Base-by-base conservation (phyloP, 2,329 filamentous ascomycete genomes). In the Cladophialophora chaetospira region DNA sequence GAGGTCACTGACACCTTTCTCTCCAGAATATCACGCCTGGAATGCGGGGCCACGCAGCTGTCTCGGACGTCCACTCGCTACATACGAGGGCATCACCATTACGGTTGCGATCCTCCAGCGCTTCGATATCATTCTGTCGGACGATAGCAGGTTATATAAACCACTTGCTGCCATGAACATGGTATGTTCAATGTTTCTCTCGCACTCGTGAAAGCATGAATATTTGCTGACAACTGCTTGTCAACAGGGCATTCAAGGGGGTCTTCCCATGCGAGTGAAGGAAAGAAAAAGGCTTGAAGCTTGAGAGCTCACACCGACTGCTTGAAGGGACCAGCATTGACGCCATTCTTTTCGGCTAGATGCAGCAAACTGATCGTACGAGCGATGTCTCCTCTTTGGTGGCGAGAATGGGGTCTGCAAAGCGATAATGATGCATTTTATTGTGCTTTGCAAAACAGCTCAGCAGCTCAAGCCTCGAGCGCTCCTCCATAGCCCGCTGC, bases 1-100 rank as follows among this genome's bases (percentile, higher is more conserved):
- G 3, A n/a, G n/a, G 13, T 36, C 10, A 40, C 54, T 52, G 33
- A 57, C 47, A 1, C 6, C 8, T 11, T 9, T 4, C 13, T 43
- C 9, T 44, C 2, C 21, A 58, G 56, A 58, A 51, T 58, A 58
- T 33, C 56, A 58, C 29, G 35, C 56, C 11, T 58, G 56, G 56
- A 58, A 58, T 47, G 56, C 56, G 10, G 56, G 56, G 6, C 56
- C 56, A n/a, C 56, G 56, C 21, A 54, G 50, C 26, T 58, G 56
- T 51, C 56, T 58, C 21, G 56, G 56, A 33, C 56, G 56, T 38
- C 38, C 51, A 11, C 56, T 58, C 38, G 56, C 56, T 21, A 58
- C 56, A 17, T 58, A 55, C 38, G 56, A 58, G 31, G 56, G 56
- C 26, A 58, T 58, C 46, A 50, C 56, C 1, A 58, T 55, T 29